Evolutionary conservation across 1,284 basidiomycete species (phyloP), one percentile per base, ranked within the genome.

Genomic region (Fomes fomentarius): DNA sequence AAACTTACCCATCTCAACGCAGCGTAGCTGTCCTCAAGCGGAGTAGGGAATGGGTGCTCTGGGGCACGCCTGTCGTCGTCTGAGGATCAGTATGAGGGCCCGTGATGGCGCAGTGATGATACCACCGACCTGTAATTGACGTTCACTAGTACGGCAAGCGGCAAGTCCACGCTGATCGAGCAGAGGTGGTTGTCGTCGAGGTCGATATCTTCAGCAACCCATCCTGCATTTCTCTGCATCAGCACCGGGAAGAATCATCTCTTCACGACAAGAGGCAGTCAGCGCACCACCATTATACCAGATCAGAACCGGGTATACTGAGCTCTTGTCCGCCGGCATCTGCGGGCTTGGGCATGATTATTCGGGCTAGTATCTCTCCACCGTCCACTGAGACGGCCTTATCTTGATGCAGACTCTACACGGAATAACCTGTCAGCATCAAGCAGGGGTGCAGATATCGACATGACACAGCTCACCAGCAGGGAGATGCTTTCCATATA

Each of bases 1-100:
- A 26, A 5, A 43, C 57, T n/a, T 35, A 70, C 67, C 66, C 73
- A 76, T 58, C 68, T 64, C 2, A 76, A 57, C 2, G 69, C 65
- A 7, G 69, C 68, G 33, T 69, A 70, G 17, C 69, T 63, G 49
- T 79, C 77, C 14, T 75, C 65, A 4, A 73, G 61, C 0, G 69
- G 66, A 0, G 66, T 69, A 0, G 77, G 77, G 63, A 70, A 78
- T 0, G 71, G 70, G 50, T 72, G 54, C 44, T 75, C 72, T 0
- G 77, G 77, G 1, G 74, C 73, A 11, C 74, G 67, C 15, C 76
- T 61, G n/a, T 11, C 12, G 15, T 19, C n/a, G n/a, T n/a, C n/a
- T n/a, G n/a, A n/a, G n/a, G n/a, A n/a, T n/a, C n/a, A n/a, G n/a
- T n/a, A n/a, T n/a, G n/a, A n/a, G n/a, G n/a, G n/a, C n/a, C n/a